Evolutionary conservation across 441 rosid genomes (phyloP).

Genomic region (Pelargonium cotyledonis): DNA sequence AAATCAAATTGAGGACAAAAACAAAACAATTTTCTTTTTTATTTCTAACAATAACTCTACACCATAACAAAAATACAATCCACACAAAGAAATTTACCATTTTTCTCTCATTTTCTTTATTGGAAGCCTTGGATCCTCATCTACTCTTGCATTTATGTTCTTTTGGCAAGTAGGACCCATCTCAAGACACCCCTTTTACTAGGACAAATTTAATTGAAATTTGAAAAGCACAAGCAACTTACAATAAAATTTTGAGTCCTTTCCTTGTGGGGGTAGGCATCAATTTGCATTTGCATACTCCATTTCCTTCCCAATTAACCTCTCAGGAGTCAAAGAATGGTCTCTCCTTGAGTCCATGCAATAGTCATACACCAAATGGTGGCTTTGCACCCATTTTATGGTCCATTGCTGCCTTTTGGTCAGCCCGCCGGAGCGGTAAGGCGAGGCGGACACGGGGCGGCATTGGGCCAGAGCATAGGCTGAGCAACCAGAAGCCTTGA

Average conservation of each 20-base stretch:
- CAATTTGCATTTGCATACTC: background rate
- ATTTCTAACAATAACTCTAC: conserved; percentile 13
- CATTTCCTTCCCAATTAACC: background rate
- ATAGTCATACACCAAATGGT: conserved; percentile 61
- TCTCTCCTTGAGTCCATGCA: conserved; percentile 67
- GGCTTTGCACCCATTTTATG: conserved; percentile 74
- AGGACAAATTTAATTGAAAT: too few species aligned
- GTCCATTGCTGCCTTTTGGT: conserved; percentile 50
- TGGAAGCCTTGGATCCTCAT: conserved; percentile 28
- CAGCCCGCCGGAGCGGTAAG: conserved; percentile 59
- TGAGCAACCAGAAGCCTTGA: conserved; percentile 70
- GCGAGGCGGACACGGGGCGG: conserved; percentile 57
- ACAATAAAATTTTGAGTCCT: too few species aligned
- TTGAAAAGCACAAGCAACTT: too few species aligned
- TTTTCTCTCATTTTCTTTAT: background rate
- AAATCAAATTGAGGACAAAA: too few species aligned
- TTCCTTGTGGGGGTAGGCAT: too few species aligned
- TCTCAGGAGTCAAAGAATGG: conserved; percentile 77
- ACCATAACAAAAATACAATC: background rate
- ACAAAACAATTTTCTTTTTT: background rate
- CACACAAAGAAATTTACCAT: conserved; percentile 3
- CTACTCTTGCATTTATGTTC: conserved; percentile 17
- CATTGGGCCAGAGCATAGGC: conserved; percentile 58
- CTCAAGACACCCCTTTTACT: conserved; percentile 24
- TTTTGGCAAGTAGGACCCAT: conserved; percentile 23